Evolutionary conservation across 106 monocot genomes (phyloP).

Genomic region (Dendrobium chrysotoxum): DNA sequence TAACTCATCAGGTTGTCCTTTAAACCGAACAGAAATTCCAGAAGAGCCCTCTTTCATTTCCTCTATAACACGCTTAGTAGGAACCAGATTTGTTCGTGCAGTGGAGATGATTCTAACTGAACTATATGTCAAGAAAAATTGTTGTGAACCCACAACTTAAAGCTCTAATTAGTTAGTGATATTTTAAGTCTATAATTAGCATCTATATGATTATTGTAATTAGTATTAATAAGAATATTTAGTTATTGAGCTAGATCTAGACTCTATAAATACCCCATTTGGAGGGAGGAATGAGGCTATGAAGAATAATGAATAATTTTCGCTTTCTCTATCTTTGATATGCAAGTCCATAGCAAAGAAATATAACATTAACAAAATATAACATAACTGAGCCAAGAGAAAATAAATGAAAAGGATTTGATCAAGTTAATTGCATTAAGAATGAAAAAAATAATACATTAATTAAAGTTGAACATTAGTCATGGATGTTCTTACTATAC

Average conservation of each 20-base stretch:
- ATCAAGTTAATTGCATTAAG: not conserved
- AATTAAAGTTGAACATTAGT: not conserved
- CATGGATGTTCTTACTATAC: too few relatives aligned
- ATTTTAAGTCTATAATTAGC: too few relatives aligned
- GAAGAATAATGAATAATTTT: too few relatives aligned
- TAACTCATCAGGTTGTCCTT: constrained; percentile 25
- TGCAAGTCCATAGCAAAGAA: not conserved
- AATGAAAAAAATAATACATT: not conserved
- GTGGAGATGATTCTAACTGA: constrained; percentile 68
- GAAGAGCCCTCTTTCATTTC: constrained; percentile 23
- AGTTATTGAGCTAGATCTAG: too few relatives aligned
- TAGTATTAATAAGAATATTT: too few relatives aligned
- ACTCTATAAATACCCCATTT: too few relatives aligned
- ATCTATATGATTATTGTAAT: too few relatives aligned
- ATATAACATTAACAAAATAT: not conserved
- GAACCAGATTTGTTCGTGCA: constrained; percentile 65
- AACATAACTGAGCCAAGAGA: not conserved
- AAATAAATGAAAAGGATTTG: not conserved
- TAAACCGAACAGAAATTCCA: constrained; percentile 26
- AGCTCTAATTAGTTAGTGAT: too few relatives aligned
- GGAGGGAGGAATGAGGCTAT: too few relatives aligned
- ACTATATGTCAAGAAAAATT: constrained; percentile 17
- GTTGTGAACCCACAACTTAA: not conserved
- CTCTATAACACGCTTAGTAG: constrained; percentile 33
- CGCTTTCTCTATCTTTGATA: not conserved